Base-by-base conservation (phyloP, 257 asterid species). In the Linaria vulgaris region DNA sequence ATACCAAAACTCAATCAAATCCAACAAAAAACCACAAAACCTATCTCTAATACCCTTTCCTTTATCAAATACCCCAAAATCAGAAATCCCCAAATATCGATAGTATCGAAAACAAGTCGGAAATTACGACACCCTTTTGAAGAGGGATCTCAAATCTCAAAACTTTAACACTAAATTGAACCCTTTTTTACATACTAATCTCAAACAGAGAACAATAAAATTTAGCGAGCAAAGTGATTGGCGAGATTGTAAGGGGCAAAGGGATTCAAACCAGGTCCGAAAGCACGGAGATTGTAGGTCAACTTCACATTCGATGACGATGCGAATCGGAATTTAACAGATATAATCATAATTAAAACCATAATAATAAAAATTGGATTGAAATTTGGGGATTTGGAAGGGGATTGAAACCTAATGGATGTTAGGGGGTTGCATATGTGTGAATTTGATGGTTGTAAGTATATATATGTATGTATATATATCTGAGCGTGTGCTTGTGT, bases 191-290 rank as follows among this genome's bases (percentile, higher is more conserved):
- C 34, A 27, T 6, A 27, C 3, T 6, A 27, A 27, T 27, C 34
- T 23, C 24, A 52, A 52, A 7, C 9, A 31, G 41, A 17, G 15
- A n/a, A 31, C 10, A 56, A 13, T 12, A 13, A 27, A n/a, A 56
- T 6, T 56, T 56, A 56, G 30, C 61, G 90, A 72, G 90, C 80
- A 70, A 73, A 76, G 62, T 78, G 78, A 64, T 78, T 80, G 71
- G 80, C 83, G 54, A 80, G 5, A 67, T 80, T 83, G 72, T 80
- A 69, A 41, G 84, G 90, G 43, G 85, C 62, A 50, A 83, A 76
- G 15, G 90, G 90, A 81, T 83, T 83, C 79, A 83, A 81, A 62
- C 86, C 90, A 52, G 90, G 90, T 10, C 90, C 90, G 31, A 83
- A 78, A 24, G 69, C 90, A 17, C 86, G 81, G 12, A 74, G 85